Evolutionary conservation across 176 grass and related monocot genomes (phyloP), one percentile per base, ranked within the genome.

Genomic region (Eleusine coracana): DNA sequence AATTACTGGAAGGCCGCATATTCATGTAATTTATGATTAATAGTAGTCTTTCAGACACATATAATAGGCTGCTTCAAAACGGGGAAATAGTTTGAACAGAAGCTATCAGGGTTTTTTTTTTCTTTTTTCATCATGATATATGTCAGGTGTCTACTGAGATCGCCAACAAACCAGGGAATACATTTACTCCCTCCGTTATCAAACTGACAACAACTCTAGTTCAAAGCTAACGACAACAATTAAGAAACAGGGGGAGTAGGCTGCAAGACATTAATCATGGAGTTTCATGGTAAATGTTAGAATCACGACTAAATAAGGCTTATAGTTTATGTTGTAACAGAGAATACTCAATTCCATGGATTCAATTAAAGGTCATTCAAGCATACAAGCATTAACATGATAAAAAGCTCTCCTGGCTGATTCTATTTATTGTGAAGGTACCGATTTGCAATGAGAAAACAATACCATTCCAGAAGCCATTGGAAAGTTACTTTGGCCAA

Each of bases 391-490:
- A 69, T 70, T 8, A 58, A 61, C 51, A 71, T 44, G 51, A 45
- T 20, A 82, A 71, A 3, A 39, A 20, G 13, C 3, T 69, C 14
- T 40, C 65, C 10, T 69, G 34, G 65, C 29, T 71, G 20, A 23
- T 86, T 80, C 45, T 54, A 64, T 44, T 39, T 9, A 59, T 23
- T 7, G 56, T 59, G 23, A 23, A 59, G 1, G 23, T 23, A 59
- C 70, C 77, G 48, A 77, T 50, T 78, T 73, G 65, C 15, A 81
- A 84, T 56, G 77, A 66, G 27, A 75, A 86, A 62, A 70, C 15
- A 85, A 80, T 92, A 93, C 90, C 89, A 92, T 87, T 79, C 84
- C 89, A 84, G 86, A 77, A 80, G 86, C 74, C 79, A 88, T 74
- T 75, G 78, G 75, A 81, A 89, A 83, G 70, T 85, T 96, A 88